Evolutionary conservation across 768 basidiomycete genomes (phyloP).

Genomic region (Russula dissimulans): DNA sequence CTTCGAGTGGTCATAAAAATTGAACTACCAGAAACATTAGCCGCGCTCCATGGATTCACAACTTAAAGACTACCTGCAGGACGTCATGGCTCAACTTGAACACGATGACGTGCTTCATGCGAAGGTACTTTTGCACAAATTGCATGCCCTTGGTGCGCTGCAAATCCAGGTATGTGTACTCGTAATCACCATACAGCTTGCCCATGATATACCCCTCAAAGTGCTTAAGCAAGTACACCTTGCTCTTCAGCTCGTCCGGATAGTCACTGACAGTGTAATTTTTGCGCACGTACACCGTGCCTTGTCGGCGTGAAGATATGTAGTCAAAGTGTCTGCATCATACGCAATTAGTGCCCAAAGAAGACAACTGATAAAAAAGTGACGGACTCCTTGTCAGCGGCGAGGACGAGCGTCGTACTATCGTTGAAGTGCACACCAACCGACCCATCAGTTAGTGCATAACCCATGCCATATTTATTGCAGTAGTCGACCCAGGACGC

Average conservation of each 20-base stretch:
- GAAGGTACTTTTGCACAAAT: constrained; percentile 89
- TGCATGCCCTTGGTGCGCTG: constrained; percentile 76
- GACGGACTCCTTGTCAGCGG: constrained; percentile 79
- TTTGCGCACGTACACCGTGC: constrained; percentile 61
- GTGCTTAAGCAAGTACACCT: constrained; percentile 87
- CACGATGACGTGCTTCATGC: constrained; percentile 95
- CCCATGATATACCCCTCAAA: constrained; percentile 95
- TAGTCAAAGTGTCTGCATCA: constrained; percentile 76
- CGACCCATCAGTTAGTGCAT: constrained; percentile 89
- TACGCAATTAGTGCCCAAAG: not conserved
- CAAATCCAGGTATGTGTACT: constrained; percentile 69
- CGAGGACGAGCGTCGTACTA: constrained; percentile 75
- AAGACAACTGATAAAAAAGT: not conserved
- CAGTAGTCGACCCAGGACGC: constrained; percentile 99
- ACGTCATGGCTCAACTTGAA: constrained; percentile 95
- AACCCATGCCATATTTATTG: constrained; percentile 99
- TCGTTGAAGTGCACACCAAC: constrained; percentile 97
- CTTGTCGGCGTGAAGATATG: constrained; percentile 59
- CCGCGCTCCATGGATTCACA: not conserved
- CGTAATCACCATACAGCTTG: constrained; percentile 73
- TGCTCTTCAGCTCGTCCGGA: constrained; percentile 78
- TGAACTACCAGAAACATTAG: constrained; percentile 55
- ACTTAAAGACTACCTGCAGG: constrained; percentile 57
- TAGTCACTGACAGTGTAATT: constrained; percentile 59
- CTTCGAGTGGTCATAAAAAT: constrained; percentile 97